A percentile compares a stretch with the other conserved stretches of the same genome.
These are phyloP conservation scores for Silene conica DNA, from an alignment of 148 eudicot species.

Conservation along the genomic window DNA sequence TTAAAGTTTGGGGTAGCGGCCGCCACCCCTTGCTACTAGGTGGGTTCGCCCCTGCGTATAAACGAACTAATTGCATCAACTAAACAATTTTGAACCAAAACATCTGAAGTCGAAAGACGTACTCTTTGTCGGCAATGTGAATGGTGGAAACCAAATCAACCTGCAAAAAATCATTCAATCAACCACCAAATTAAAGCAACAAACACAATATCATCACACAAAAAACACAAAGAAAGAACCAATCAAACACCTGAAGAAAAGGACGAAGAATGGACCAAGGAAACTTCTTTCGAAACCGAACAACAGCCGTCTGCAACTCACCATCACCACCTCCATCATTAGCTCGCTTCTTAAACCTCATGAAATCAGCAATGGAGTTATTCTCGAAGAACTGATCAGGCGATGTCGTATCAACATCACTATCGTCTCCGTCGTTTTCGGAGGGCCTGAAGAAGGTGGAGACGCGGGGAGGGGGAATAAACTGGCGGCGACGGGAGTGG, in stretches of 20 bases:
- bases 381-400: slow-evolving; percentile 44
- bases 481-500: slow-evolving; percentile 5
- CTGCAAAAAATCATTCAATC: slow-evolving; percentile 34
- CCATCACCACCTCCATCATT: slow-evolving; percentile 22
- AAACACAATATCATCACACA: background rate
- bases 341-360: slow-evolving; percentile 61
- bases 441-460: slow-evolving; percentile 23
- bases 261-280: slow-evolving; percentile 92
- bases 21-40: too few species aligned
- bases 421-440: slow-evolving; percentile 10
- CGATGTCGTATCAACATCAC: slow-evolving; percentile 27
- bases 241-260: slow-evolving; percentile 52
- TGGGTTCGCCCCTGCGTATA: too few species aligned
- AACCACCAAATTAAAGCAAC: background rate
- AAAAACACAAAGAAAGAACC: background rate
- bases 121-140: slow-evolving; percentile 96
- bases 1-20: too few species aligned
- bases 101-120: slow-evolving; percentile 20
- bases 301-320: slow-evolving; percentile 87
- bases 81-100: background rate
- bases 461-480: slow-evolving; percentile 30
- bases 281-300: slow-evolving; percentile 77
- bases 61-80: background rate
- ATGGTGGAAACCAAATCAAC: slow-evolving; percentile 98
- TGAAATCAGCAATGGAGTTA: slow-evolving; percentile 79